Evolutionary conservation across 371 early-diverging fungal genomes (phyloP).

Genomic region (Saksenaea vasiformis): DNA sequence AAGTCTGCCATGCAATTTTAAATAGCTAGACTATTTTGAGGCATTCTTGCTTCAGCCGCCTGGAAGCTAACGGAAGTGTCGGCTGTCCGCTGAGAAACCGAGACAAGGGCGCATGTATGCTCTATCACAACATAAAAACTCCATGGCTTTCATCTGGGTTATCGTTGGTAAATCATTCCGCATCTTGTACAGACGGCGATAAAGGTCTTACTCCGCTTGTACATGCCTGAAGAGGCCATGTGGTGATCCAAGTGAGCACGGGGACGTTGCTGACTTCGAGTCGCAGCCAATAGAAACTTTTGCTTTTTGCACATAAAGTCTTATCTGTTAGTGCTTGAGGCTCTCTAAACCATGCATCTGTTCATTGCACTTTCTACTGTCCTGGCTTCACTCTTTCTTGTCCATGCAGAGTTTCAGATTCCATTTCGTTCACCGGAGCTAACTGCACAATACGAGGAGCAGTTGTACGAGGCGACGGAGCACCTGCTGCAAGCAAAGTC

Average conservation of each 20-base stretch:
- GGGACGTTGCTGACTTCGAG: conserved; percentile 1
- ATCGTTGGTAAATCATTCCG: too few species aligned
- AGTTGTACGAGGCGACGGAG: conserved; percentile 15
- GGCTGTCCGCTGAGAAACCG: too few species aligned
- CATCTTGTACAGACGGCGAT: too few species aligned
- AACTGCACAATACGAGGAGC: conserved; percentile 8
- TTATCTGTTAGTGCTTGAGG: neutral
- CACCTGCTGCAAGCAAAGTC: conserved; percentile 27
- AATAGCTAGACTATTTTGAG: too few species aligned
- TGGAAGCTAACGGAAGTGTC: too few species aligned
- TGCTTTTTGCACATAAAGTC: neutral
- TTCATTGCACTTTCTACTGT: neutral
- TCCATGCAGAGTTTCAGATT: conserved; percentile 7
- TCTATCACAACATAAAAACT: too few species aligned
- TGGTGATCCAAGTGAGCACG: neutral
- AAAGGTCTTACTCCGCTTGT: neutral
- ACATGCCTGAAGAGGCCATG: neutral
- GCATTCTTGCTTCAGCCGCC: too few species aligned
- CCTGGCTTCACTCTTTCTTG: conserved; percentile 1
- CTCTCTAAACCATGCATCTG: conserved; percentile 8
- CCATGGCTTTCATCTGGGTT: too few species aligned
- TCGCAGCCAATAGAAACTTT: neutral
- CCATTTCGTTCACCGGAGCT: conserved; percentile 6
- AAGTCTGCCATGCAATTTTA: too few species aligned
- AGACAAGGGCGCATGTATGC: too few species aligned